These are phyloP conservation scores for Diaporthe destruens DNA, from an alignment of 2,329 filamentous ascomycete species.

Conservation along the genomic window DNA sequence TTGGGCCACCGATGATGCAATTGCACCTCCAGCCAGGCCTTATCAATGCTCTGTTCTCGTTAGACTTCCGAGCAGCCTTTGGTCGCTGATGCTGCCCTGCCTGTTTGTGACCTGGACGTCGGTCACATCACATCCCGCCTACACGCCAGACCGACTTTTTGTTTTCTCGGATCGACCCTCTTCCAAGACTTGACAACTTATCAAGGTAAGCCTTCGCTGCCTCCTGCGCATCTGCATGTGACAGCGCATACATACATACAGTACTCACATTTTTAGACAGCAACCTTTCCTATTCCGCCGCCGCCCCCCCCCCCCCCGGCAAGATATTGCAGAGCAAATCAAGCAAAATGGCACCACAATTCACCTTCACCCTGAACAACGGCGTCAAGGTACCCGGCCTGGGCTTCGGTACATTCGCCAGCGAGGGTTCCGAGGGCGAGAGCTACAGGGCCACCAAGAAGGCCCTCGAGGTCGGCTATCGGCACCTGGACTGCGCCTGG, in stretches of 20 bases:
- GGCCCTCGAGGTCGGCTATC: conserved; percentile 73
- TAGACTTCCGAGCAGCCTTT: conserved; percentile 24
- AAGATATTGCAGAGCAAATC: conserved; percentile 7
- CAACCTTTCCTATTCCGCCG: background rate
- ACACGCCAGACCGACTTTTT: conserved; percentile 39
- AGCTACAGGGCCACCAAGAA: conserved; percentile 73
- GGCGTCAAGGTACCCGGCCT: conserved; percentile 71
- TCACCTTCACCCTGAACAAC: conserved; percentile 60
- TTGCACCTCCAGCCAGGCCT: conserved; percentile 25
- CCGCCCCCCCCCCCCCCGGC: background rate
- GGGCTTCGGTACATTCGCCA: conserved; percentile 76
- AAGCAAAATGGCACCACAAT: conserved; percentile 42
- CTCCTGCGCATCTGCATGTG: conserved; percentile 23
- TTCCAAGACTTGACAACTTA: conserved; percentile 33
- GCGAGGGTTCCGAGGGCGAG: conserved; percentile 71
- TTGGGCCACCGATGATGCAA: conserved; percentile 40
- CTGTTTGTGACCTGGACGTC: conserved; percentile 1
- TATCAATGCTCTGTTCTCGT: conserved; percentile 37
- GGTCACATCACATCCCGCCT: conserved; percentile 11
- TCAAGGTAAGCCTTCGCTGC: conserved; percentile 22
- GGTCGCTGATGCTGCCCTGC: conserved; percentile 6
- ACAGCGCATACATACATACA: conserved; percentile 31
- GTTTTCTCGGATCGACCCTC: conserved; percentile 43
- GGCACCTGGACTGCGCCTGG: conserved; percentile 76
- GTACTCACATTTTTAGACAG: conserved; percentile 15